Percentiles rank a stretch among this genome's conserved stretches.
These are phyloP conservation scores for Clonostachys rhizophaga DNA, from an alignment of 2,329 filamentous ascomycete species.

Conservation along the genomic window DNA sequence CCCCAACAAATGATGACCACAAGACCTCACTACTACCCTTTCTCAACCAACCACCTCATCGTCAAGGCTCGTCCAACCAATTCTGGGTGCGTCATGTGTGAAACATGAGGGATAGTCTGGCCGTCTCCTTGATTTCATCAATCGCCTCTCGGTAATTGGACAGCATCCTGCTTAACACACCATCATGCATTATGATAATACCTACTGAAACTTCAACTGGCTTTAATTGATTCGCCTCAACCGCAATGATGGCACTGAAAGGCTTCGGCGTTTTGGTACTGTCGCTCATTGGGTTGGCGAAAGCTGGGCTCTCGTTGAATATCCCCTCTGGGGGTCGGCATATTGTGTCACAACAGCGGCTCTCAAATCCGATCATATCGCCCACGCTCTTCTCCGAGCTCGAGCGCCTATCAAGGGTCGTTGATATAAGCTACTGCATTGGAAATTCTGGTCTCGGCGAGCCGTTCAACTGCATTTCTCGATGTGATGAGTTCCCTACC, in stretches of 20 bases:
- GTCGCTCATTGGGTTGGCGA: neutral
- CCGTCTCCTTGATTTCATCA: too few relatives aligned
- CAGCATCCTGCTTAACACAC: too few relatives aligned
- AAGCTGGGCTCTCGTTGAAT: neutral
- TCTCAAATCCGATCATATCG: neutral
- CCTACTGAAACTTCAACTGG: too few relatives aligned
- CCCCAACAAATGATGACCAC: too few relatives aligned
- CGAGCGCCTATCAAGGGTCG: constrained; percentile 83
- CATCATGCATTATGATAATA: too few relatives aligned
- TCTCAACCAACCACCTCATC: neutral
- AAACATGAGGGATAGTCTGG: too few relatives aligned
- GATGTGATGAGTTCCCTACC: constrained; percentile 76
- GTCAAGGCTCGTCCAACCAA: too few relatives aligned
- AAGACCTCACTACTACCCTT: too few relatives aligned
- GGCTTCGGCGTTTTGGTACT: neutral
- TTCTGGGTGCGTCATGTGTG: too few relatives aligned
- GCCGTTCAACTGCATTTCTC: constrained; percentile 81
- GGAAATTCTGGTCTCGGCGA: constrained; percentile 75
- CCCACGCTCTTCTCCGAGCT: constrained; percentile 68
- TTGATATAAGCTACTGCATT: constrained; percentile 94
- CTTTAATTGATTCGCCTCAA: neutral
- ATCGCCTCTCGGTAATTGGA: too few relatives aligned
- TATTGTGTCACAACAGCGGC: neutral
- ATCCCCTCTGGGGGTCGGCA: neutral
- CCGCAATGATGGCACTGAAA: neutral